Evolutionary conservation across 202 grass and related monocot genomes (phyloP), one percentile per base, ranked within the genome.

Genomic region (Setaria italica): DNA sequence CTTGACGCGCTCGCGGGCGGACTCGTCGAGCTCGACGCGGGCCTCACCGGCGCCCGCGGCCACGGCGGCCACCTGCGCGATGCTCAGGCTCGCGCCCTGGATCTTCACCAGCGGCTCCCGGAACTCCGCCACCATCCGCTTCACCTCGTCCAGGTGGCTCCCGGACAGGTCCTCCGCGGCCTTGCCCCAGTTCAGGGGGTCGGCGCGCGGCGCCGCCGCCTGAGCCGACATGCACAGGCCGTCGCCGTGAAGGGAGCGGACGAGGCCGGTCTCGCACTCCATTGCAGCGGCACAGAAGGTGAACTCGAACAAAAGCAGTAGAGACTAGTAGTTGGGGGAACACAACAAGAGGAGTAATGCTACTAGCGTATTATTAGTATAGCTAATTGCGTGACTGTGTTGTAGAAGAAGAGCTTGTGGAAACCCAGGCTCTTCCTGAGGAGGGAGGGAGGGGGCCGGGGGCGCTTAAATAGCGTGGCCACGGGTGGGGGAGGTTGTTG

Each of bases 81-180:
- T 93, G 76, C 50, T 91, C 47, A 97, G 89, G 39, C 78, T 84
- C 0, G 95, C 90, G 72, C 95, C 95, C 82, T 97, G 90, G 72
- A 97, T 90, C 62, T 51, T 88, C 17, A 95, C 90, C 85, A 86
- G 5, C 15, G 89, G 87, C 17, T 62, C 29, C 0, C 95, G 85
- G 90, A 55, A 97, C 63, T 97, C 92, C 25, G 54, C 82, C 67
- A 93, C 87, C 95, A 97, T 97, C 85, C 77, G 37, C 92, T 93
- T 93, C 34, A 97, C 92, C 87, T 95, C 95, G 0, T 89, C 92
- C 3, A 97, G 62, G 87, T 97, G 95, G 85, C 92, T 95, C 74
- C 95, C 89, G 0, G 92, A 45, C 16, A 93, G 30, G 21, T 90
- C 89, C 87, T 88, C 89, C 3, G 95, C 90, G 4, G 92, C 70